Evolutionary conservation across 2,329 filamentous ascomycete species (phyloP).

Genomic region (Decorospora gaudefroyi): DNA sequence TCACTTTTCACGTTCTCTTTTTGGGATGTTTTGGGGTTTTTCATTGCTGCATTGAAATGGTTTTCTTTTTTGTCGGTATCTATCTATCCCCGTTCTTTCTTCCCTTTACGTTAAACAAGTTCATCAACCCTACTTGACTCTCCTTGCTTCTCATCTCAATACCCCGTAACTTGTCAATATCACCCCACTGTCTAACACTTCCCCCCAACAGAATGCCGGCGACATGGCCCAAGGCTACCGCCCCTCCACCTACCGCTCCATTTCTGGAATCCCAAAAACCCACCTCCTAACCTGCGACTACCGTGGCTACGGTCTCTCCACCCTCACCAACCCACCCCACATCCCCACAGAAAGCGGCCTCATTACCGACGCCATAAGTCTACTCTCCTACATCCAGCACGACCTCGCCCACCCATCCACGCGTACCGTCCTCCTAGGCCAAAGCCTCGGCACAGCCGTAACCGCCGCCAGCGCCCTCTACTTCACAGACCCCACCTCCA

Average conservation of each 20-base stretch:
- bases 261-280: slow-evolving; percentile 69
- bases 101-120: background rate
- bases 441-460: slow-evolving; percentile 87
- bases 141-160: too few relatives aligned
- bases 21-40: too few relatives aligned
- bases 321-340: slow-evolving; percentile 58
- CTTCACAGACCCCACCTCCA: slow-evolving; percentile 56
- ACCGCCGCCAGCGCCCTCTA: slow-evolving; percentile 73
- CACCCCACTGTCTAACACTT: slow-evolving; percentile 11
- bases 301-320: slow-evolving; percentile 81
- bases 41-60: background rate
- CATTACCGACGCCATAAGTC: slow-evolving; percentile 74
- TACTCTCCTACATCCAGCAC: slow-evolving; percentile 73
- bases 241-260: slow-evolving; percentile 74
- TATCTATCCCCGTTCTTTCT: background rate
- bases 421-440: slow-evolving; percentile 79
- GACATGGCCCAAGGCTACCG: slow-evolving; percentile 80
- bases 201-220: slow-evolving; percentile 71
- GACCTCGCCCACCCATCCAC: slow-evolving; percentile 67
- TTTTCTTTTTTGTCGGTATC: slow-evolving; percentile 2
- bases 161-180: slow-evolving; percentile 21
- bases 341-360: slow-evolving; percentile 77
- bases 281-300: slow-evolving; percentile 92
- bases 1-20: background rate
- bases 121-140: too few relatives aligned